A percentile compares a stretch with the other conserved stretches of the same genome.
phyloP scores from a whole-genome alignment of 2,329 filamentous ascomycete genomes.

The Aspergillus bombycis region DNA sequence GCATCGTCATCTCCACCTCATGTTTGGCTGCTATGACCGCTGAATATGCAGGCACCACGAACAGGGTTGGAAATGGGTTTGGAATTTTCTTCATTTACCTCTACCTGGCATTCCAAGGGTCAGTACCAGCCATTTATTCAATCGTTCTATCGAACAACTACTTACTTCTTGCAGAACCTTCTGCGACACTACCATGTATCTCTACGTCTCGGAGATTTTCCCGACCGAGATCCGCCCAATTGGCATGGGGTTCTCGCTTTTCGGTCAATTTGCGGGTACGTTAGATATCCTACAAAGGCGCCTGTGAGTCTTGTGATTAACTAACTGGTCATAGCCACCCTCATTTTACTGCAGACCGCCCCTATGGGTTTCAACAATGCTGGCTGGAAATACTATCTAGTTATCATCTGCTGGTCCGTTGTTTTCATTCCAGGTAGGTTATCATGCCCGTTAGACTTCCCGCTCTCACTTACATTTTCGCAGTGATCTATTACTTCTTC shows the following conservation, averaged over 20 bases:
- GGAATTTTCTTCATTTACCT: constrained; percentile 49
- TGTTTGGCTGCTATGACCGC: constrained; percentile 45
- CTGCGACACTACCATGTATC: constrained; percentile 53
- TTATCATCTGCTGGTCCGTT: constrained; percentile 50
- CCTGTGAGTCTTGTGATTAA: background rate
- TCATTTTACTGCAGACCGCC: constrained; percentile 54
- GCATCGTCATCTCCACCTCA: constrained; percentile 45
- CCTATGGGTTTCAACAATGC: constrained; percentile 49
- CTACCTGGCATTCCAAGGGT: constrained; percentile 55
- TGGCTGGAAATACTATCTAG: constrained; percentile 56
- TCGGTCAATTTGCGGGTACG: constrained; percentile 52
- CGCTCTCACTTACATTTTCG: constrained; percentile 8
- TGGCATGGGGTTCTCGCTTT: constrained; percentile 56
- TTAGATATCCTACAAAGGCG: background rate
- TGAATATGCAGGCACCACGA: constrained; percentile 42
- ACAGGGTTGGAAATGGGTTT: constrained; percentile 45
- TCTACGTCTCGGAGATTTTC: constrained; percentile 52
- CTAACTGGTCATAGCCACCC: constrained; percentile 37
- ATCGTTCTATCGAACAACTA: background rate
- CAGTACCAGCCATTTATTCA: constrained; percentile 13
- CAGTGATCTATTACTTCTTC: constrained; percentile 50
- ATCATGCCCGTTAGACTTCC: background rate
- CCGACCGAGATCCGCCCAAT: constrained; percentile 56
- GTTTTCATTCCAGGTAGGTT: constrained; percentile 44
- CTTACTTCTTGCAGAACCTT: constrained; percentile 39